Evolutionary conservation across 768 basidiomycete genomes (phyloP), one percentile per base, ranked within the genome.

Genomic region (Panaeolus cyanescens): DNA sequence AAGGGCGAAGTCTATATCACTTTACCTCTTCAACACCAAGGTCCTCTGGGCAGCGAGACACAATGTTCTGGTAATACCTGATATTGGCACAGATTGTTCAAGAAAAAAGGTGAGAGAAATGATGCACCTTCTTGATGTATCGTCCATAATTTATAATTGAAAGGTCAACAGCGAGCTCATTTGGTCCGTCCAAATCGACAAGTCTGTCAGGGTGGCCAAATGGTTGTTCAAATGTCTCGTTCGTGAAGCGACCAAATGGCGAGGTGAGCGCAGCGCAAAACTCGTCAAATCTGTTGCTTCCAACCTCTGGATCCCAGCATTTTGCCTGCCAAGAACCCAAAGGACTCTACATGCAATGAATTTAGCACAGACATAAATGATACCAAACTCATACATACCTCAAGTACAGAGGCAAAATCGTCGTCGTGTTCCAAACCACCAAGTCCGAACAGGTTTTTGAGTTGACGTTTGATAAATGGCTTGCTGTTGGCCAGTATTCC

Each of bases 381-480:
- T 56, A 42, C n/a, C 15, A 70, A 64, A 70, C 67, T 66, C 69
- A n/a, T 55, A 60, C 65, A n/a, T 50, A 90, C 88, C 74, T 83
- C 78, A 15, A 95, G 73, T 0, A 92, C 71, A 9, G 90, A 85
- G 25, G 76, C 89, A 68, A 95, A 94, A 70, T 95, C 93, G 2
- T 87, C 85, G 60, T 95, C 89, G 60, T 91, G 86, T 58, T 85
- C 71, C 42, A 96, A 74, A 15, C 75, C 84, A 3, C 74, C 75
- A 3, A 96, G 78, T 5, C 95, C 95, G 67, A 98, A 97, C 31
- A 93, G 74, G 0, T 74, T 76, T 71, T 96, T 96, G 57, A 96
- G 74, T 10, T 77, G 71, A 1, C 66, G 71, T 10, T 83, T 83
- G 30, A 88, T 64, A 32, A 75, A 69, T 3, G 34, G 54, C 13